A percentile compares a stretch with the other conserved stretches of the same genome.
Conservation (phyloP, 768 basidiomycete species). For the Termitomyces sp. region DNA sequence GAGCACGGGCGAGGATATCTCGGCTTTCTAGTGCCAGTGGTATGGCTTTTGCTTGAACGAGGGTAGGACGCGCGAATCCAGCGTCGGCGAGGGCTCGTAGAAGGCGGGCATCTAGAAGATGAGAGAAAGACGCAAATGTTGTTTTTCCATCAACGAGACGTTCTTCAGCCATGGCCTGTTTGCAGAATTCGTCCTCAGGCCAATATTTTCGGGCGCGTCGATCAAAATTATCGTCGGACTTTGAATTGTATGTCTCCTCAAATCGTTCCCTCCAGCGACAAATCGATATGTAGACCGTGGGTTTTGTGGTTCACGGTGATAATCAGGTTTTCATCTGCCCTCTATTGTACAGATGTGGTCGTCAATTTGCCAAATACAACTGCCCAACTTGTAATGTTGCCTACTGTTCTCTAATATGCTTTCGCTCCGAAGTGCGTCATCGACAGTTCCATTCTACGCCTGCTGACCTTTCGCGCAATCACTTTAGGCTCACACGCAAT, state of each 20-base stretch:
- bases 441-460: slow-evolving; percentile 1
- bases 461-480: not conserved
- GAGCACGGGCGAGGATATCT: slow-evolving; percentile 90
- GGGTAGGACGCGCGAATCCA: slow-evolving; percentile 86
- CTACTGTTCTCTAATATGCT: slow-evolving; percentile 79
- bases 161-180: slow-evolving; percentile 35
- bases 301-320: slow-evolving; percentile 12
- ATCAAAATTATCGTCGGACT: slow-evolving; percentile 21
- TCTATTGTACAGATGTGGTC: slow-evolving; percentile 48
- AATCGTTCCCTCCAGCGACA: slow-evolving; percentile 14
- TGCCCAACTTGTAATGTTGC: slow-evolving; percentile 78
- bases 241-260: slow-evolving; percentile 17
- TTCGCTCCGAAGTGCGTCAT: slow-evolving; percentile 59
- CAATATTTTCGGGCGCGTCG: not conserved
- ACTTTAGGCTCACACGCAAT: slow-evolving; percentile 54
- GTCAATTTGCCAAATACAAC: slow-evolving; percentile 74
- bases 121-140: slow-evolving; percentile 58
- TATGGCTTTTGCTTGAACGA: slow-evolving; percentile 88
- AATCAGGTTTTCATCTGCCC: not conserved
- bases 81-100: slow-evolving; percentile 87
- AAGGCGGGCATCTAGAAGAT: slow-evolving; percentile 79
- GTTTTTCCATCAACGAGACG: slow-evolving; percentile 42
- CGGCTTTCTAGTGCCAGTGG: slow-evolving; percentile 84
- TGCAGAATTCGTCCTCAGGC: not conserved
- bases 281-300: slow-evolving; percentile 40